Evolutionary conservation across 2,329 filamentous ascomycete species (phyloP).

Genomic region (Beauveria sp.): DNA sequence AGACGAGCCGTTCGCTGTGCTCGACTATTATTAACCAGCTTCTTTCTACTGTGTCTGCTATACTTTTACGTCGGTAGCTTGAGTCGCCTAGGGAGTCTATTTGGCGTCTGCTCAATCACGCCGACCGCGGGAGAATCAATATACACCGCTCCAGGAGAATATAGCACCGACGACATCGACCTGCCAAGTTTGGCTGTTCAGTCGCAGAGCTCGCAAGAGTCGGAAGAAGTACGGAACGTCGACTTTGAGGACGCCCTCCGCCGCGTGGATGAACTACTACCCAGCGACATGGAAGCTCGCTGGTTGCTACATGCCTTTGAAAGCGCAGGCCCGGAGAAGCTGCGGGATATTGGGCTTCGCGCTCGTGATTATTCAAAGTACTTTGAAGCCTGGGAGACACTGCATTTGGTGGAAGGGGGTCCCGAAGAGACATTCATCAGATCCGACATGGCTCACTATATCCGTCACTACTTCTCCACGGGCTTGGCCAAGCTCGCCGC

Average conservation of each 20-base stretch:
- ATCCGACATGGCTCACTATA: background rate
- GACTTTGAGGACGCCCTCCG: background rate
- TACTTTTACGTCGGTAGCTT: background rate
- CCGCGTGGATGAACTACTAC: background rate
- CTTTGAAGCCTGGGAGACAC: background rate
- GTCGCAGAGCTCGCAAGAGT: background rate
- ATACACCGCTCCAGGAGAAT: background rate
- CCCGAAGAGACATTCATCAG: background rate
- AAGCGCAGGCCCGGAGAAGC: background rate
- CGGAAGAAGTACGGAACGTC: background rate
- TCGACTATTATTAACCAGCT: background rate
- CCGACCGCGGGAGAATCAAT: background rate
- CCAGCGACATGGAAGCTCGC: background rate
- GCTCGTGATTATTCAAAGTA: background rate
- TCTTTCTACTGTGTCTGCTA: background rate
- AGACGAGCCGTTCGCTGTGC: background rate
- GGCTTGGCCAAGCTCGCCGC: background rate
- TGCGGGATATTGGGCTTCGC: conserved; percentile 2
- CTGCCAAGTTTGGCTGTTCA: background rate
- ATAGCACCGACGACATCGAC: background rate
- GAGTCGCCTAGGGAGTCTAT: background rate
- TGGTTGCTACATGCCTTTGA: background rate
- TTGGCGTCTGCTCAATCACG: background rate
- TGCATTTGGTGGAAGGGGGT: background rate
- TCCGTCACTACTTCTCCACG: background rate